Evolutionary conservation across 2,329 filamentous ascomycete genomes (phyloP), one percentile per base, ranked within the genome.

Genomic region (Monosporascus sp.): DNA sequence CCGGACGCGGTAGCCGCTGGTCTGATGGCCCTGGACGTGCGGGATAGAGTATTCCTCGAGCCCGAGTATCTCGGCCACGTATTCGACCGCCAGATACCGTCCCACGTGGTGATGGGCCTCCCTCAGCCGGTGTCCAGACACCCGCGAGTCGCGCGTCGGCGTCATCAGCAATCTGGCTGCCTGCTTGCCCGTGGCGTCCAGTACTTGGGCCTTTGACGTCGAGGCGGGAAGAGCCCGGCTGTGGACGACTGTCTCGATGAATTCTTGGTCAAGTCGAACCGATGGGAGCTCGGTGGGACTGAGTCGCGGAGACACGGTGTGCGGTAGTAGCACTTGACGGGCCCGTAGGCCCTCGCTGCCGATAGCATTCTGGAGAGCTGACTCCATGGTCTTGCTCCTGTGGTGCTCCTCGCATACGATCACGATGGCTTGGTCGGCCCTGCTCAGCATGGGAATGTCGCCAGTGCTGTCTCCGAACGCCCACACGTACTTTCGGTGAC

Each of bases 391-490:
- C 38, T 70, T 74, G 63, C 79, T 85, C 49, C 80, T 72, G 0
- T 48, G 63, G 0, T 56, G 5, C 56, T 76, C 63, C 0, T 77
- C 65, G 1, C 80, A 79, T 3, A 82, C 79, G 0, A 87, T 74
- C 4, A 87, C 71, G 38, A 84, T 62, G 0, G 81, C 77, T 52
- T 76, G 54, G 57, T 85, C 65, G 0, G 83, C 83, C 37, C 67
- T 58, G 2, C 55, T 57, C 14, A 87, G 57, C 83, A 87, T 87
- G 0, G 68, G 64, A 18, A 87, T 39, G 57, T 87, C 84, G 6
- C 84, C 55, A 0, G 72, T 71, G 57, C 82, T 82, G 58, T 85
- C 82, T n/a, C 83, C 82, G 58, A 87, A 82, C 0, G 80, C 83
- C 63, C 70, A 76, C 18, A 84, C 76, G 39, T 72, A 64, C 27